These are phyloP conservation scores for Fragaria iinumae DNA, from an alignment of 306 rosid genomes.

Conservation along the genomic window DNA sequence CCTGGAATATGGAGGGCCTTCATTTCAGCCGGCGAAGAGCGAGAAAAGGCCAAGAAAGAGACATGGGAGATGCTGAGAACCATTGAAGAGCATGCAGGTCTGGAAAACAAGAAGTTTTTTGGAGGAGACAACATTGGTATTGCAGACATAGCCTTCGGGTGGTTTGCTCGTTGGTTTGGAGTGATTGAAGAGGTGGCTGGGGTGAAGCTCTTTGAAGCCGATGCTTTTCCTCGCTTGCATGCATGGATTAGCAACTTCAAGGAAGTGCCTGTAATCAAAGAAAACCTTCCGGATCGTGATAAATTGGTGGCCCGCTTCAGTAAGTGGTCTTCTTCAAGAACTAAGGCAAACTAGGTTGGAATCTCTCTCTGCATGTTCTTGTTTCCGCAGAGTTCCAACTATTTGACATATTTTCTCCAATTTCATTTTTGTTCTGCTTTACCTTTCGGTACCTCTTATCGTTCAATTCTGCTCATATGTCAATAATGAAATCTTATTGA, in stretches of 20 bases:
- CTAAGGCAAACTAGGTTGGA: neutral
- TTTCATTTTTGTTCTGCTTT: neutral
- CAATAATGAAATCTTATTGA: too few relatives aligned
- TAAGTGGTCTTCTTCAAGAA: neutral
- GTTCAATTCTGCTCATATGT: neutral
- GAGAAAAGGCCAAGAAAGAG: conserved; percentile 25
- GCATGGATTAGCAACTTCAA: conserved; percentile 38
- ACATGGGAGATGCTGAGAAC: conserved; percentile 15
- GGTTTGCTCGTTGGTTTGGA: conserved; percentile 19
- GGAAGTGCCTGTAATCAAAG: conserved; percentile 28
- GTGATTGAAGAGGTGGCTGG: conserved; percentile 31
- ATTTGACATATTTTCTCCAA: neutral
- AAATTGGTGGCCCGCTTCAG: neutral
- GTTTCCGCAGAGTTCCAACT: neutral
- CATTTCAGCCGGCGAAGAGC: conserved; percentile 2
- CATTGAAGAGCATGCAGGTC: conserved; percentile 32
- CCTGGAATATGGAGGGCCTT: neutral
- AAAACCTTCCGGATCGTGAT: conserved; percentile 23
- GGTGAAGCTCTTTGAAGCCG: conserved; percentile 17
- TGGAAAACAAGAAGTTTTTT: conserved; percentile 33
- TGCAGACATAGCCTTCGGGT: neutral
- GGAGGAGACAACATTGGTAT: conserved; percentile 24
- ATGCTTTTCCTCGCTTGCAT: conserved; percentile 27
- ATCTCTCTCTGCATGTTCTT: neutral
- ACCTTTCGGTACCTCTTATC: neutral